Evolutionary conservation across 2,329 filamentous ascomycete species (phyloP), one percentile per base, ranked within the genome.

Genomic region (Sphaerulina populicola): DNA sequence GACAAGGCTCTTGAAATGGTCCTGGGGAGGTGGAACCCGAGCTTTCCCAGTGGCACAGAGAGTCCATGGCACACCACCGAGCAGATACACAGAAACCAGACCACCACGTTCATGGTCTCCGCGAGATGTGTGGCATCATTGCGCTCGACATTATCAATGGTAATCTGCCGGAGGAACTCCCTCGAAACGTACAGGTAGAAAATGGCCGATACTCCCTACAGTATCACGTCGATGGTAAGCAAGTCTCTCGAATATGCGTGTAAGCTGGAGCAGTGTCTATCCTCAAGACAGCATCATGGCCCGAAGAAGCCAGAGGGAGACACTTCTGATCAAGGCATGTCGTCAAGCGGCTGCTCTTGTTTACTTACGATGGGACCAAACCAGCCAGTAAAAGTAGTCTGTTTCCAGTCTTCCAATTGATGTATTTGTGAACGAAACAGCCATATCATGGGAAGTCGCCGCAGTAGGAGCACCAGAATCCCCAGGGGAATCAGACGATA

Each of bases 311-410:
- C 23, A 27, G 23, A 6, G 23, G 23, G 6, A 7, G 23, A 27
- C 3, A 6, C 23, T 27, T 4, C 0, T 27, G 6, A 27, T 27
- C 23, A 27, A 27, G 23, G 23, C 23, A 27, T 27, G 23, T 7
- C 23, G 5, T 27, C 6, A 27, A 27, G 23, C 23, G 23, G 23
- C 23, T 27, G 6, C 23, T 18, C 18, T 18, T 18, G 6, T 6
- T 27, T 27, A 27, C 23, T 27, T 27, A 27, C 23, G 50, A 96
- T 90, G 0, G 90, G 90, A 0, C 90, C 90, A 58, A 96, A 96
- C 72, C 94, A 95, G 0, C 90, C 90, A 6, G 93, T 86, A 62
- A 94, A 95, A 0, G 86, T 70, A 1, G 88, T 88, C 59, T 94
- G 88, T 3, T 79, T 77, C 29, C 78, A 68, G 37, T 85, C 76